Evolutionary conservation across 2,329 filamentous ascomycete species (phyloP).

Genomic region (Epichloe bromicola): DNA sequence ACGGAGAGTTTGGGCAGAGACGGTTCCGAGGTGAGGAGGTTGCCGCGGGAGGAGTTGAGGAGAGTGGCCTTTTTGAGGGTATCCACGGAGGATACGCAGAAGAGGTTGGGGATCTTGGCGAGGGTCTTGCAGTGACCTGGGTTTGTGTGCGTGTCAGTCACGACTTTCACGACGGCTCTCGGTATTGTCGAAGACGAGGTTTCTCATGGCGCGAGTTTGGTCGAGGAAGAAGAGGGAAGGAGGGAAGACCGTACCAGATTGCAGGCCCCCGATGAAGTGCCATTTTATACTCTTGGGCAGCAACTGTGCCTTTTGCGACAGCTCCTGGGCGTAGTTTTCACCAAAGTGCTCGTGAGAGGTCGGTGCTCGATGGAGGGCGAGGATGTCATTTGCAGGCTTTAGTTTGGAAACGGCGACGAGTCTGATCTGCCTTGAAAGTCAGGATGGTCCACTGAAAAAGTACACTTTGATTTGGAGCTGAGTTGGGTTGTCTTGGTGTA

Average conservation of each 20-base stretch:
- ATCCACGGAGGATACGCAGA: slow-evolving; percentile 85
- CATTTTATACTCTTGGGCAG: slow-evolving; percentile 68
- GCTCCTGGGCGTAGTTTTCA: slow-evolving; percentile 91
- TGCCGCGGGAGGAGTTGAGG: slow-evolving; percentile 62
- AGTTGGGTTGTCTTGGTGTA: background rate
- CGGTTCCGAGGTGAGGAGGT: slow-evolving; percentile 30
- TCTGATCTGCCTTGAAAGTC: slow-evolving; percentile 43
- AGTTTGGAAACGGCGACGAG: slow-evolving; percentile 93
- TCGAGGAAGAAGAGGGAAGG: too few species aligned
- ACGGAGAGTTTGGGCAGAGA: slow-evolving; percentile 45
- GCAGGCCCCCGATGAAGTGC: slow-evolving; percentile 94
- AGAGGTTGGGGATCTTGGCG: slow-evolving; percentile 77
- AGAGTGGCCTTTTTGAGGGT: slow-evolving; percentile 79
- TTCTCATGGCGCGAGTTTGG: too few species aligned
- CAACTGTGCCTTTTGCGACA: slow-evolving; percentile 70
- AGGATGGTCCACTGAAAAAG: background rate
- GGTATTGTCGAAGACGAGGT: too few species aligned
- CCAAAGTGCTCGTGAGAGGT: slow-evolving; percentile 67
- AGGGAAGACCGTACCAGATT: slow-evolving; percentile 43
- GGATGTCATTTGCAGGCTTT: slow-evolving; percentile 83
- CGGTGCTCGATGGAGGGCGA: slow-evolving; percentile 59
- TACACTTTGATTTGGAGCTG: background rate
- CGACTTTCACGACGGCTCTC: too few species aligned
- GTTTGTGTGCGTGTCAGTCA: background rate
- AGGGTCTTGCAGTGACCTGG: slow-evolving; percentile 79